These are phyloP conservation scores for Phlebiopsis flavidoalba DNA, from an alignment of 768 basidiomycete genomes.

Conservation along the genomic window DNA sequence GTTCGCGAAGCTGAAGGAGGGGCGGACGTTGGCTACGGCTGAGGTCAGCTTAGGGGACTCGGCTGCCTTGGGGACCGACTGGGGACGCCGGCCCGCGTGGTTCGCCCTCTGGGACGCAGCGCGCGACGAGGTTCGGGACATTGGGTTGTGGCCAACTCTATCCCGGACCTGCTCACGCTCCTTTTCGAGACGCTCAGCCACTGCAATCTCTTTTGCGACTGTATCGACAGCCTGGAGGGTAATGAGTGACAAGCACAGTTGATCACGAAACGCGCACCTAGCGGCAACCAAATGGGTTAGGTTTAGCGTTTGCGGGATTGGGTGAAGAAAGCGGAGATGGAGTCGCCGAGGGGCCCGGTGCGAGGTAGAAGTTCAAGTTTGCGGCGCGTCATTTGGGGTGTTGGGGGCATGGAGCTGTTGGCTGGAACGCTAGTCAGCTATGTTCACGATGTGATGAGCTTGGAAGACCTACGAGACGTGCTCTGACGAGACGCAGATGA, in stretches of 20 bases:
- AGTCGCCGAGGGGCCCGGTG: constrained; percentile 58
- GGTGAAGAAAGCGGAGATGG: constrained; percentile 79
- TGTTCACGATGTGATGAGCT: background rate
- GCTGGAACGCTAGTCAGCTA: constrained; percentile 35
- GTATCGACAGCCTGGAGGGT: constrained; percentile 70
- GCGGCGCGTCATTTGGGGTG: constrained; percentile 71
- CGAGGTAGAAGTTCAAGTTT: constrained; percentile 87
- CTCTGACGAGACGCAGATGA: constrained; percentile 42
- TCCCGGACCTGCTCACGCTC: constrained; percentile 45
- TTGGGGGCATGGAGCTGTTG: constrained; percentile 69
- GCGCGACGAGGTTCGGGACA: constrained; percentile 39
- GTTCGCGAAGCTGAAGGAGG: constrained; percentile 77
- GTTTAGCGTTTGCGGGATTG: constrained; percentile 50
- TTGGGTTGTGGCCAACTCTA: constrained; percentile 31
- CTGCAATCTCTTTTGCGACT: constrained; percentile 67
- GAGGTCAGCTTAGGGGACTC: constrained; percentile 23
- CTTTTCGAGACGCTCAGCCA: constrained; percentile 64
- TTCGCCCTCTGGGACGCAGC: constrained; percentile 24
- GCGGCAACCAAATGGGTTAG: constrained; percentile 90
- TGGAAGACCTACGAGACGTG: constrained; percentile 53
- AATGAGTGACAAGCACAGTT: background rate
- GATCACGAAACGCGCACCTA: constrained; percentile 35
- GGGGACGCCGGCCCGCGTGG: constrained; percentile 14
- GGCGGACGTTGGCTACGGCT: constrained; percentile 49
- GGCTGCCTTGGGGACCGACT: constrained; percentile 27